Base-by-base conservation (phyloP, 805 yeast genomes). In the Wickerhamiella domercqiae region DNA sequence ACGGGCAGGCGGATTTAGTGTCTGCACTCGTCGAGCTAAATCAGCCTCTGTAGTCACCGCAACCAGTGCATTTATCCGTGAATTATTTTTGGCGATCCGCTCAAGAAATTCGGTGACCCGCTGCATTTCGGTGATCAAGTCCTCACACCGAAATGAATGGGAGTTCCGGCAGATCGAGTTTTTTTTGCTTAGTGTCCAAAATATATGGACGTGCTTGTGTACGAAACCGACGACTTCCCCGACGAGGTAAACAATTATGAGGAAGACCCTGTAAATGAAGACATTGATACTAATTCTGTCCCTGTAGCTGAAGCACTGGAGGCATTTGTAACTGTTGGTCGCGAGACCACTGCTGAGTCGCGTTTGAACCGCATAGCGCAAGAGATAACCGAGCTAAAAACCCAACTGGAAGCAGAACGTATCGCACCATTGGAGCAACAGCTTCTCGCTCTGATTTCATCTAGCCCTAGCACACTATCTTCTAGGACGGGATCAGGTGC, bases 31-130 rank as follows among this genome's bases (percentile, higher is more conserved):
- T 13, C 36, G 16, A 32, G 29, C 24, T 9, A 52, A 41, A 4
- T 32, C 37, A 3, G 35, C 34, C 14, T 41, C 41, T 9, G 43
- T 41, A 18, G 45, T 42, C 7, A 48, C 43, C 2, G 56, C 44
- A 13, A 53, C 47, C 24, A 57, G 42, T 1, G 60, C 60, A 34
- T 55, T 57, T 29, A 52, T 36, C 5, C 43, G 32, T 6, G 40
- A 21, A 37, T 56, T 56, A n/a, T 35, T 43, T 16, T 34, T 36
- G 21, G 47, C 39, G 25, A 55, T 54, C 29, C 51, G 49, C 26
- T 44, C 41, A 34, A 54, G 35, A 32, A 46, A 55, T 11, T 44
- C 40, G 5, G 33, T 43, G 38, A 42, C 36, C 4, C 40, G 41
- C 18, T 24, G 16, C 41, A 41, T 41, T 21, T 24, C 26, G 13